Evolutionary conservation across 192 early-diverging fungal species (phyloP).

Genomic region (Podila minutissima): DNA sequence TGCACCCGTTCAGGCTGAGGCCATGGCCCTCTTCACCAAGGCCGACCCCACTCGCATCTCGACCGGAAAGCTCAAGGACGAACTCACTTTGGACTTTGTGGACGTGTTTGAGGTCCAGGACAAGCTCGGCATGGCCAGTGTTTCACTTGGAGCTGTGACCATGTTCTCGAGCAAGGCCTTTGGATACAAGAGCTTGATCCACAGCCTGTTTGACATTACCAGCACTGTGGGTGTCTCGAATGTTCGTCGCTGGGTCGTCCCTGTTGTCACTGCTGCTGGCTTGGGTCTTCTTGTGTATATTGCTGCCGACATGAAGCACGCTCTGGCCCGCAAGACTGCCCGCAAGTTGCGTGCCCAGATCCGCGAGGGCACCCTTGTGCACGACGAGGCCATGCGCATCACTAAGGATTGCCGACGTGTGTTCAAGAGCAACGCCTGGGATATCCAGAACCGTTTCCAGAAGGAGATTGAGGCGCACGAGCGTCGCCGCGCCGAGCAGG

Average conservation of each 20-base stretch:
- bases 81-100: conserved; percentile 50
- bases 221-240: conserved; percentile 70
- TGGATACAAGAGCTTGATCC: conserved; percentile 49
- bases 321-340: conserved; percentile 76
- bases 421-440: conserved; percentile 75
- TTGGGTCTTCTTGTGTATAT: conserved; percentile 71
- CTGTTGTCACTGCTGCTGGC: conserved; percentile 66
- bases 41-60: conserved; percentile 44
- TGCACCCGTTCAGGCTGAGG: conserved; percentile 24
- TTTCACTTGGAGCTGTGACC: conserved; percentile 51
- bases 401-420: conserved; percentile 70
- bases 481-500: conserved; percentile 66
- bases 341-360: conserved; percentile 62
- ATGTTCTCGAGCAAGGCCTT: conserved; percentile 45
- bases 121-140: conserved; percentile 43
- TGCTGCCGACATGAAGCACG: conserved; percentile 74
- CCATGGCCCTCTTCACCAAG: conserved; percentile 29
- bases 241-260: conserved; percentile 69
- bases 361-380: conserved; percentile 61
- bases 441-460: conserved; percentile 75
- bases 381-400: conserved; percentile 71
- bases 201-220: conserved; percentile 55
- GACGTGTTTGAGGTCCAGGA: conserved; percentile 51
- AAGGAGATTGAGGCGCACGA: conserved; percentile 79
- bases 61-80: conserved; percentile 54